These are phyloP conservation scores for Podaxis mareebaensis DNA, from an alignment of 768 basidiomycete species.

Conservation along the genomic window DNA sequence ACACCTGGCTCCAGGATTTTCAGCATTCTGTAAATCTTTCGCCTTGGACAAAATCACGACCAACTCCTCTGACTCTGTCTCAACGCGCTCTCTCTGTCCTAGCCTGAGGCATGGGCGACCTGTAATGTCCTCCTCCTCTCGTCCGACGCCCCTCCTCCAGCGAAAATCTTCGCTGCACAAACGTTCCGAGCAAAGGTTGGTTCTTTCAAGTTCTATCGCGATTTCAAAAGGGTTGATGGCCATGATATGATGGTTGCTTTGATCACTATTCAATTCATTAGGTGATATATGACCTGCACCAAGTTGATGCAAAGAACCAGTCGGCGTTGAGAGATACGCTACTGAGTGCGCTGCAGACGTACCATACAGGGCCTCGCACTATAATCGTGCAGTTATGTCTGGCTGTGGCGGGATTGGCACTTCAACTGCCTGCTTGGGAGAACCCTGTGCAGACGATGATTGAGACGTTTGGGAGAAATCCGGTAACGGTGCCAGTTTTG, in stretches of 20 bases:
- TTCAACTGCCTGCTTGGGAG: slow-evolving; percentile 87
- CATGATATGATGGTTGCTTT: slow-evolving; percentile 16
- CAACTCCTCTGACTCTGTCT: slow-evolving; percentile 67
- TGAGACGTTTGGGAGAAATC: slow-evolving; percentile 81
- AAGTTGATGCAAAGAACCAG: slow-evolving; percentile 75
- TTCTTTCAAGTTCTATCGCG: slow-evolving; percentile 15
- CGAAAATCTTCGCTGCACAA: slow-evolving; percentile 94
- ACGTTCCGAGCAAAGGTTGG: slow-evolving; percentile 93
- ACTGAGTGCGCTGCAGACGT: slow-evolving; percentile 69
- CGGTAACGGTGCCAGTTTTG: slow-evolving; percentile 78
- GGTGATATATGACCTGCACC: slow-evolving; percentile 94
- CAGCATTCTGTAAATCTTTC: slow-evolving; percentile 98
- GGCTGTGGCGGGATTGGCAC: slow-evolving; percentile 85
- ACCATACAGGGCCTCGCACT: slow-evolving; percentile 75
- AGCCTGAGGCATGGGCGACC: slow-evolving; percentile 96
- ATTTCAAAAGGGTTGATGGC: slow-evolving; percentile 17
- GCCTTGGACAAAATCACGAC: slow-evolving; percentile 63
- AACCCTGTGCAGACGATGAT: slow-evolving; percentile 82
- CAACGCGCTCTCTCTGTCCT: slow-evolving; percentile 57
- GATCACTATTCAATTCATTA: slow-evolving; percentile 48
- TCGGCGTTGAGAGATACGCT: slow-evolving; percentile 87
- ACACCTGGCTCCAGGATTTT: slow-evolving; percentile 96
- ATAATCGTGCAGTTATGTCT: slow-evolving; percentile 90
- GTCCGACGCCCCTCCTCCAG: slow-evolving; percentile 72
- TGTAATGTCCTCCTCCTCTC: slow-evolving; percentile 90